phyloP scores from a whole-genome alignment of 2,329 filamentous ascomycete species.

The Verticillium zaregamsianum region DNA sequence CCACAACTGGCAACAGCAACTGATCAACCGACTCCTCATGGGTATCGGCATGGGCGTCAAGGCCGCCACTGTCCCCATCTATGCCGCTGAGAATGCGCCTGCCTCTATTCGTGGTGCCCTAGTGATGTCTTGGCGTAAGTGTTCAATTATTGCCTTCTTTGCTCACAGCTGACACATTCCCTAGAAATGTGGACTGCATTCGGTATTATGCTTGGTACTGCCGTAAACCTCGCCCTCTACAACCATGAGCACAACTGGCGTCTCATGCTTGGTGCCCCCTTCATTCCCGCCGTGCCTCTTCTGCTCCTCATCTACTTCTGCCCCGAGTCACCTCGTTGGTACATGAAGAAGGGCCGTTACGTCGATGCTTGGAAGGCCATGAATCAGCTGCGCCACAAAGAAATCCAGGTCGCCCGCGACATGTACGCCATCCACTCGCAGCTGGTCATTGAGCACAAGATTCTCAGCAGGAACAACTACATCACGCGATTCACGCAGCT shows the following conservation, averaged over 20 bases:
- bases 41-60: constrained; percentile 69
- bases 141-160: neutral
- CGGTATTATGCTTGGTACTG: constrained; percentile 47
- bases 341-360: constrained; percentile 63
- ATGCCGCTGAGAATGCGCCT: constrained; percentile 68
- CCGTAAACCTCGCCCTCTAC: constrained; percentile 47
- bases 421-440: constrained; percentile 63
- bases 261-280: constrained; percentile 25
- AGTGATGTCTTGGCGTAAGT: constrained; percentile 69
- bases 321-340: constrained; percentile 62
- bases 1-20: constrained; percentile 63
- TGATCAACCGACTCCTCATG: constrained; percentile 62
- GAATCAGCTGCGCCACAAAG: constrained; percentile 45
- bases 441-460: constrained; percentile 53
- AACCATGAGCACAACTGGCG: constrained; percentile 28
- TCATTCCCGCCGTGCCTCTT: constrained; percentile 46
- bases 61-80: constrained; percentile 64
- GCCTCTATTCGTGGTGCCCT: constrained; percentile 66
- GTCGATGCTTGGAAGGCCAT: constrained; percentile 55
- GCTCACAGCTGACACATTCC: neutral
- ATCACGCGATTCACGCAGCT: constrained; percentile 59
- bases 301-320: constrained; percentile 59
- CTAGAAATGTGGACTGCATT: constrained; percentile 62
- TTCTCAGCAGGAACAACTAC: constrained; percentile 51
- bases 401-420: constrained; percentile 56